Evolutionary conservation across 306 rosid species (phyloP).

Genomic region (Sicyos baderoa): DNA sequence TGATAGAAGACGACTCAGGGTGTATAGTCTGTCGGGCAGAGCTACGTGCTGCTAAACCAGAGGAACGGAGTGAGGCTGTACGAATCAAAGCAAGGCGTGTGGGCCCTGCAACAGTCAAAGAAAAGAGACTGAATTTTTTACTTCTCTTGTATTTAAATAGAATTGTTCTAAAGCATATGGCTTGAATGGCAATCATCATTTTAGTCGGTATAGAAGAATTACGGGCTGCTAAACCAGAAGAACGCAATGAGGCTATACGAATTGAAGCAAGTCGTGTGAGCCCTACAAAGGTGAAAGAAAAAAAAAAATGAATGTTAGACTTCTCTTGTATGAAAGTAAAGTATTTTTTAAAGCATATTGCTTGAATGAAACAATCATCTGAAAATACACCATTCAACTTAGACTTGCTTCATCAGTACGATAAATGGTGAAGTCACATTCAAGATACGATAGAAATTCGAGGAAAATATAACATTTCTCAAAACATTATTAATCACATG

Average conservation of each 20-base stretch:
- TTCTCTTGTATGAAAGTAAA: too few relatives aligned
- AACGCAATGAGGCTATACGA: slow-evolving; percentile 38
- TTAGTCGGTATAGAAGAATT: slow-evolving; percentile 25
- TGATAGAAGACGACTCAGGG: slow-evolving; percentile 26
- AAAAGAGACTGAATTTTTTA: too few relatives aligned
- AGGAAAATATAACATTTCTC: neutral
- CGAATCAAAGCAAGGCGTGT: slow-evolving; percentile 36
- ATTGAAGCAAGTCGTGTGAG: slow-evolving; percentile 31
- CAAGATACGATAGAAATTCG: too few relatives aligned
- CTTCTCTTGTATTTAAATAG: too few relatives aligned
- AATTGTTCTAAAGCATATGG: too few relatives aligned
- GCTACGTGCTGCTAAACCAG: slow-evolving; percentile 47
- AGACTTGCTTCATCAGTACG: neutral
- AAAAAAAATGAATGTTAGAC: too few relatives aligned
- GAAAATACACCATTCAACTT: neutral
- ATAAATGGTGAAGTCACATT: neutral
- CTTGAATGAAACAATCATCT: too few relatives aligned
- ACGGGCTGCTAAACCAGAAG: slow-evolving; percentile 51
- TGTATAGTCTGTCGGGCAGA: slow-evolving; percentile 25
- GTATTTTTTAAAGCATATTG: too few relatives aligned
- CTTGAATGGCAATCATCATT: too few relatives aligned
- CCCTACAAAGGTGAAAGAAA: too few relatives aligned
- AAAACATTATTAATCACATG: neutral
- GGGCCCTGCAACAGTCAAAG: too few relatives aligned
- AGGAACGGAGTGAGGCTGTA: slow-evolving; percentile 39